Conservation (phyloP, 1,284 basidiomycete genomes). For the Porodaedalea pini region DNA sequence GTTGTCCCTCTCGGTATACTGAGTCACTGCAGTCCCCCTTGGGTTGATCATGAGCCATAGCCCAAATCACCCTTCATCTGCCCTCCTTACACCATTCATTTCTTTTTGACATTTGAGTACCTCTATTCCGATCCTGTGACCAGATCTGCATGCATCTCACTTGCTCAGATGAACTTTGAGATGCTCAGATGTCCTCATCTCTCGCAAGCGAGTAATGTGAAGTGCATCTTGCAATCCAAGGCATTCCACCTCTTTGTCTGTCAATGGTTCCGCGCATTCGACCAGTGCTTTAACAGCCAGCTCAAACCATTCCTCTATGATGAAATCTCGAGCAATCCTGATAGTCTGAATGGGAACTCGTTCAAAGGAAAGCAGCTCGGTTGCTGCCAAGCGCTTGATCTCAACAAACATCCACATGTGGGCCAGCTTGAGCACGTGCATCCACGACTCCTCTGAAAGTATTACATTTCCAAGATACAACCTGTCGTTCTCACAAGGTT, state of each 20-base stretch:
- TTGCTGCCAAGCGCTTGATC: not conserved
- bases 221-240: conserved; percentile 5
- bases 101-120: too few relatives aligned
- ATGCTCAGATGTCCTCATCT: not conserved
- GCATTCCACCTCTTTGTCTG: not conserved
- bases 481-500: not conserved
- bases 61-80: too few relatives aligned
- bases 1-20: too few relatives aligned
- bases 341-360: not conserved
- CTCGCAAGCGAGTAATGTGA: not conserved
- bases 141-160: too few relatives aligned
- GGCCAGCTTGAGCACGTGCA: not conserved
- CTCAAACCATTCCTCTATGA: not conserved
- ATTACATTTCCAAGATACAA: not conserved
- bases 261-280: not conserved
- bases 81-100: too few relatives aligned
- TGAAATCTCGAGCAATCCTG: not conserved
- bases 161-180: too few relatives aligned
- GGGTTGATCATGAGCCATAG: too few relatives aligned
- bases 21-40: too few relatives aligned
- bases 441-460: not conserved
- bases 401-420: conserved; percentile 9
- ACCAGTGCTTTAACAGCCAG: not conserved
- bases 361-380: not conserved
- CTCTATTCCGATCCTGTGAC: too few relatives aligned